phyloP scores from a whole-genome alignment of 495 filamentous ascomycete species.

The Tuber calosporum region DNA sequence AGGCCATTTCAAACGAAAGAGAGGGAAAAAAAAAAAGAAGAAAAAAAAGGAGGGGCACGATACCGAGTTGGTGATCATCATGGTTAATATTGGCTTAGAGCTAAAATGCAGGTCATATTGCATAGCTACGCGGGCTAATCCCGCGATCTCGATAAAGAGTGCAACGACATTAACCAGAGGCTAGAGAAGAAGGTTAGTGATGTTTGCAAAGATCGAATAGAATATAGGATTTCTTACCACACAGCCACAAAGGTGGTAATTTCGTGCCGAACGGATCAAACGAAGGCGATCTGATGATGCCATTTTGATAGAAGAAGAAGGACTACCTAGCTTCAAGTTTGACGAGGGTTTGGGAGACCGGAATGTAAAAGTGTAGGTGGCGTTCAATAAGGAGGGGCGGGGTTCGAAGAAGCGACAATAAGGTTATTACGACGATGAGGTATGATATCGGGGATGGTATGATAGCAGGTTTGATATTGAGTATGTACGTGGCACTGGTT shows the following conservation, averaged over 20 bases:
- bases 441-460: not conserved
- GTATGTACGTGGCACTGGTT: not conserved
- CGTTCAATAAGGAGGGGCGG: not conserved
- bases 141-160: conserved; percentile 18
- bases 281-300: conserved; percentile 39
- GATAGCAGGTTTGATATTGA: not conserved
- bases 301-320: not conserved
- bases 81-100: conserved; percentile 67
- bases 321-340: not conserved
- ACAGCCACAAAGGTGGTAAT: conserved; percentile 70
- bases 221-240: conserved; percentile 70
- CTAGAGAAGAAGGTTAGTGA: conserved; percentile 52
- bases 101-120: conserved; percentile 85
- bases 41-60: conserved; percentile 34
- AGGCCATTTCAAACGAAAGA: not conserved
- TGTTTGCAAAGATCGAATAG: conserved; percentile 77
- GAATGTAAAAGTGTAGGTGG: not conserved
- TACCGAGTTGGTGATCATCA: conserved; percentile 97
- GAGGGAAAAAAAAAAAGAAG: not conserved
- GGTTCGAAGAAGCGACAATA: not conserved
- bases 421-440: not conserved
- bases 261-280: conserved; percentile 62
- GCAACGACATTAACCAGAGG: conserved; percentile 30
- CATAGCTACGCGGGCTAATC: conserved; percentile 27
- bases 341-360: not conserved